These are phyloP conservation scores for Naematelia encephala DNA, from an alignment of 768 basidiomycete genomes.

Conservation along the genomic window DNA sequence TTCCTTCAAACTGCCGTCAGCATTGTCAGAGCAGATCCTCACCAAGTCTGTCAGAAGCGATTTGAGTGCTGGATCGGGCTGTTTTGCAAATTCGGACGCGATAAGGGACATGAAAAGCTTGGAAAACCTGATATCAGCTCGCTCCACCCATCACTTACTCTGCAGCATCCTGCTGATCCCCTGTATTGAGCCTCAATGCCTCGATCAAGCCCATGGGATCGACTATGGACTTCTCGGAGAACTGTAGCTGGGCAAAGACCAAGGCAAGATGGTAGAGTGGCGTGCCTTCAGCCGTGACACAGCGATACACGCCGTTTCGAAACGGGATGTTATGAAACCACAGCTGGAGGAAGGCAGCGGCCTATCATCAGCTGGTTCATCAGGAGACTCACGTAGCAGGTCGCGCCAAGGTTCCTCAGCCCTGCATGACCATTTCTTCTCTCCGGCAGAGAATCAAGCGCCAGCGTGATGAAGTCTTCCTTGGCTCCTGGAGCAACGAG, in stretches of 20 bases:
- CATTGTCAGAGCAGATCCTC: slow-evolving; percentile 14
- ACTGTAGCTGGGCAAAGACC: slow-evolving; percentile 76
- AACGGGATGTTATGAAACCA: slow-evolving; percentile 88
- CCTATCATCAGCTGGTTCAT: slow-evolving; percentile 46
- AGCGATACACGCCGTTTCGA: slow-evolving; percentile 75
- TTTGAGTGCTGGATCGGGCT: slow-evolving; percentile 61
- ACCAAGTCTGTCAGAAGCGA: slow-evolving; percentile 74
- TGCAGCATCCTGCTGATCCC: slow-evolving; percentile 94
- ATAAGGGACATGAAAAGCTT: slow-evolving; percentile 91
- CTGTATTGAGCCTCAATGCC: slow-evolving; percentile 71
- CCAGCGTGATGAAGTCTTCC: slow-evolving; percentile 54
- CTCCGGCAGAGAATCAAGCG: slow-evolving; percentile 47
- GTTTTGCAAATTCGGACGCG: slow-evolving; percentile 81
- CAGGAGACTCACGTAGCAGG: slow-evolving; percentile 64
- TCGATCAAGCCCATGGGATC: slow-evolving; percentile 83
- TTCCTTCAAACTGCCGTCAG: slow-evolving; percentile 75
- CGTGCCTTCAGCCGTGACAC: slow-evolving; percentile 66
- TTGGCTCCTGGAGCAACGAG: slow-evolving; percentile 21
- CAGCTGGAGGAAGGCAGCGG: slow-evolving; percentile 90
- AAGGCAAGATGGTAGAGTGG: slow-evolving; percentile 53
- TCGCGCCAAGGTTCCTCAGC: slow-evolving; percentile 76
- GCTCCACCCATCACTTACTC: slow-evolving; percentile 60
- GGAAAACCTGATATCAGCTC: slow-evolving; percentile 64
- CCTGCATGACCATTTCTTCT: slow-evolving; percentile 31
- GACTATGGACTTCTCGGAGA: slow-evolving; percentile 65